phyloP scores from a whole-genome alignment of 129 eudicot genomes.

The Flaveria brownii region DNA sequence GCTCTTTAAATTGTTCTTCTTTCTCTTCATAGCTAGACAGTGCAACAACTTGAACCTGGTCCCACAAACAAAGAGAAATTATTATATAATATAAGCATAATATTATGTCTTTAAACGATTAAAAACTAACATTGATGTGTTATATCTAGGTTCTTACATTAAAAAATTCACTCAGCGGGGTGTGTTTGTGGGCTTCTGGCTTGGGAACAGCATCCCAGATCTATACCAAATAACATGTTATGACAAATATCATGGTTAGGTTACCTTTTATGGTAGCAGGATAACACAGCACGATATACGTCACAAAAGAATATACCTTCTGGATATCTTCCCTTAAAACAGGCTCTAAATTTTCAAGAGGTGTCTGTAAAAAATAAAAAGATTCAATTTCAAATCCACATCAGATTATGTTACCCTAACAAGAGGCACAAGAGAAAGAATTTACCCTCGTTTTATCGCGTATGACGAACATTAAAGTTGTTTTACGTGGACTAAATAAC shows the following conservation, averaged over 20 bases:
- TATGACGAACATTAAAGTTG: constrained; percentile 61
- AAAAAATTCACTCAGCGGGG: constrained; percentile 94
- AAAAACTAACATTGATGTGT: background rate
- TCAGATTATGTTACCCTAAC: background rate
- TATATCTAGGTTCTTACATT: constrained; percentile 60
- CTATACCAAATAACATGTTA: constrained; percentile 37
- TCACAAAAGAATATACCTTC: constrained; percentile 45
- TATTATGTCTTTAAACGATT: background rate
- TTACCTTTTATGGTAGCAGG: background rate
- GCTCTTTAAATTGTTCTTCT: constrained; percentile 97
- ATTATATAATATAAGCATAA: background rate
- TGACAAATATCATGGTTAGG: background rate
- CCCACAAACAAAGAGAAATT: constrained; percentile 27
- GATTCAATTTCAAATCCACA: background rate
- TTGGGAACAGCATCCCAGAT: constrained; percentile 99
- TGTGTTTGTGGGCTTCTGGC: constrained; percentile 94
- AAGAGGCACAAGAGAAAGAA: background rate
- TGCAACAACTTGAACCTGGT: constrained; percentile 94
- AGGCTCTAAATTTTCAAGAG: constrained; percentile 85
- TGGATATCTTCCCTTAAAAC: constrained; percentile 87
- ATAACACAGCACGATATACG: background rate
- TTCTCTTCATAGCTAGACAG: constrained; percentile 95
- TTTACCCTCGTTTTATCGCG: constrained; percentile 63
- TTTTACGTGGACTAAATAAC: constrained; percentile 59
- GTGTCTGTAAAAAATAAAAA: constrained; percentile 52